Evolutionary conservation across 768 basidiomycete species (phyloP), one percentile per base, ranked within the genome.

Genomic region (Holtermannia corniformis): DNA sequence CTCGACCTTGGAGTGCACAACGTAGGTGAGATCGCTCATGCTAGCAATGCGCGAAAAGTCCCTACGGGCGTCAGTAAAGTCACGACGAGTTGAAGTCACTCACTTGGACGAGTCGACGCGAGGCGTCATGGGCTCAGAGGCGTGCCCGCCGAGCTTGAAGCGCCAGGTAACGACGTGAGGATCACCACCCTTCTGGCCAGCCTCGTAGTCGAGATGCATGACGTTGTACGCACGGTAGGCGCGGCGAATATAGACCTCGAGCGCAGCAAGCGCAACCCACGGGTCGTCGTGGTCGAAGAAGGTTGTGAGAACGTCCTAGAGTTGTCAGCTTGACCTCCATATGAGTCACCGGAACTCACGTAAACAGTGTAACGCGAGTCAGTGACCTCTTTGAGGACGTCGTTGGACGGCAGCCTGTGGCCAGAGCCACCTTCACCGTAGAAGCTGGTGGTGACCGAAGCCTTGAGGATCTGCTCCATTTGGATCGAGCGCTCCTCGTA

Each of bases 361-460:
- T 85, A 99, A 14, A 97, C 92, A 13, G 89, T 91, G 74, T 92
- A 97, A 41, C 87, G 81, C 4, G 93, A 96, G 74, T 99, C 95
- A 57, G 86, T 88, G 23, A 99, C 80, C 74, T 99, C 95, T 67
- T 82, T 82, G 63, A 99, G 77, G 32, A 90, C 79, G 56, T 97
- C 92, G 2, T 81, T 76, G 19, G 87, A 86, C 7, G 93, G 95
- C 1, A 80, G 79, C 64, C 91, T 88, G 53, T 81, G 76, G 19
- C 77, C 76, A 32, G 76, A 67, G 3, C 80, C 84, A 42, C 80
- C 79, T 73, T 95, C 91, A 56, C 93, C 95, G 64, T 99, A 97
- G 64, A 83, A 85, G 60, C 83, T 86, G 52, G 83, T 84, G 16
- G 83, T 82, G 48, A 95, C 86, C 0, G 95, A 86, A 23, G 84